Conservation (phyloP, 306 rosid genomes). For the Acacia acuminata region DNA sequence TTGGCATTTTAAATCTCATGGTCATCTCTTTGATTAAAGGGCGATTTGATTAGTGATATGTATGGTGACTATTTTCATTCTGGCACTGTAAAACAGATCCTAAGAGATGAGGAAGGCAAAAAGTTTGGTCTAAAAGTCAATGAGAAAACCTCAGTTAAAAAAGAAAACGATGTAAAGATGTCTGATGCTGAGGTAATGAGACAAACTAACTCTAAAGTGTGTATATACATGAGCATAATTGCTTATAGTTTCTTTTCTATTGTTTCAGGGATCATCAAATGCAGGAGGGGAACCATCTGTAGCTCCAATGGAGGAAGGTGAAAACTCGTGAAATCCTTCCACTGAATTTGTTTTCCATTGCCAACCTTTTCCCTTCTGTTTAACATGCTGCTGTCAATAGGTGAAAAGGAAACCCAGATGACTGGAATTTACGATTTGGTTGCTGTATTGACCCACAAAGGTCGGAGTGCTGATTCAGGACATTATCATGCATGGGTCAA, state of each 20-base stretch:
- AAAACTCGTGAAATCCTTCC: slow-evolving; percentile 7
- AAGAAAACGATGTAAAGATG: slow-evolving; percentile 74
- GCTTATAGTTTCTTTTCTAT: slow-evolving; percentile 22
- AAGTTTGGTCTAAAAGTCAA: slow-evolving; percentile 77
- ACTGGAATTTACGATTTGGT: slow-evolving; percentile 96
- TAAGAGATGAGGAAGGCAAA: slow-evolving; percentile 92
- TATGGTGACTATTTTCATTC: slow-evolving; percentile 26
- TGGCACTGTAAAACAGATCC: slow-evolving; percentile 42
- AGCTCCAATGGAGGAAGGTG: slow-evolving; percentile 70
- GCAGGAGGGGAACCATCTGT: slow-evolving; percentile 77
- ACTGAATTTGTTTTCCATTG: neutral
- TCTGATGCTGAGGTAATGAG: slow-evolving; percentile 76
- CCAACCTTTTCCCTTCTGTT: slow-evolving; percentile 26
- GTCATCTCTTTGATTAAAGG: neutral
- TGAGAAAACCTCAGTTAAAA: slow-evolving; percentile 57
- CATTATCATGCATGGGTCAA: slow-evolving; percentile 98
- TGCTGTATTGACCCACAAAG: slow-evolving; percentile 98
- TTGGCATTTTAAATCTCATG: slow-evolving; percentile 30
- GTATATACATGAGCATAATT: neutral
- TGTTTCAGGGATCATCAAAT: slow-evolving; percentile 74
- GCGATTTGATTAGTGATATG: slow-evolving; percentile 2
- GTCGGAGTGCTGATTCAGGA: slow-evolving; percentile 98
- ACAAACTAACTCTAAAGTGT: slow-evolving; percentile 13
- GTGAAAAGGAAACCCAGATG: slow-evolving; percentile 69
- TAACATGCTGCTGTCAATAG: slow-evolving; percentile 37